A percentile compares a stretch with the other conserved stretches of the same genome.
These are phyloP conservation scores for Vicia faba DNA, from an alignment of 306 rosid genomes.

Conservation along the genomic window DNA sequence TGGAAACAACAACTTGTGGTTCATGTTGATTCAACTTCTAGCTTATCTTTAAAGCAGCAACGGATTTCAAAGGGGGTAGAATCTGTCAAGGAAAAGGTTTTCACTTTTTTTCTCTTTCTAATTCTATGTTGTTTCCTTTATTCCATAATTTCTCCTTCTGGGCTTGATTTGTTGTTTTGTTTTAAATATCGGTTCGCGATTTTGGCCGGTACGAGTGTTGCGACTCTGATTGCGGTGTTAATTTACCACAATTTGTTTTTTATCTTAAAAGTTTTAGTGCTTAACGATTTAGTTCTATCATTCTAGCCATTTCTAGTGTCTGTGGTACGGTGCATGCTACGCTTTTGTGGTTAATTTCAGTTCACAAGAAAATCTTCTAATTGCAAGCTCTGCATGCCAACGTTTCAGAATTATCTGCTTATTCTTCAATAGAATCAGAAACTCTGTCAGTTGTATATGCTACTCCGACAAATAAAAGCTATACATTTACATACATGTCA, in stretches of 20 bases:
- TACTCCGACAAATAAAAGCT: background rate
- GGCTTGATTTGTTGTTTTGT: too few species aligned
- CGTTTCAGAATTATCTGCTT: background rate
- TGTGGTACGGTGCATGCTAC: background rate
- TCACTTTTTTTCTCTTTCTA: slow-evolving; percentile 25
- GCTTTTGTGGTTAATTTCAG: background rate
- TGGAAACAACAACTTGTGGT: slow-evolving; percentile 74
- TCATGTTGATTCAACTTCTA: slow-evolving; percentile 57
- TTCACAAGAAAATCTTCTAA: background rate
- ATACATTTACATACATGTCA: too few species aligned
- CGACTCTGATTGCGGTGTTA: background rate
- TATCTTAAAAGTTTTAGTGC: background rate
- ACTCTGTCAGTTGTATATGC: background rate
- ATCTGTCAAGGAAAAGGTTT: slow-evolving; percentile 80
- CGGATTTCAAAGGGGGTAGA: slow-evolving; percentile 60
- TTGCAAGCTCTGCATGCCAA: background rate
- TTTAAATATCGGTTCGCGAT: background rate
- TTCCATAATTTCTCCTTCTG: background rate
- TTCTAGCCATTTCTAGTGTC: background rate
- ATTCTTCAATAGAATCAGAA: background rate
- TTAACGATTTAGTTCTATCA: background rate
- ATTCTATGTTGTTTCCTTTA: background rate
- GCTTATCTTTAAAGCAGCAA: slow-evolving; percentile 57
- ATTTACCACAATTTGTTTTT: too few species aligned
- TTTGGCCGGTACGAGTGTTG: background rate